phyloP scores from a whole-genome alignment of 352 stramenopile genomes.

The Globisporangium carolinianum region DNA sequence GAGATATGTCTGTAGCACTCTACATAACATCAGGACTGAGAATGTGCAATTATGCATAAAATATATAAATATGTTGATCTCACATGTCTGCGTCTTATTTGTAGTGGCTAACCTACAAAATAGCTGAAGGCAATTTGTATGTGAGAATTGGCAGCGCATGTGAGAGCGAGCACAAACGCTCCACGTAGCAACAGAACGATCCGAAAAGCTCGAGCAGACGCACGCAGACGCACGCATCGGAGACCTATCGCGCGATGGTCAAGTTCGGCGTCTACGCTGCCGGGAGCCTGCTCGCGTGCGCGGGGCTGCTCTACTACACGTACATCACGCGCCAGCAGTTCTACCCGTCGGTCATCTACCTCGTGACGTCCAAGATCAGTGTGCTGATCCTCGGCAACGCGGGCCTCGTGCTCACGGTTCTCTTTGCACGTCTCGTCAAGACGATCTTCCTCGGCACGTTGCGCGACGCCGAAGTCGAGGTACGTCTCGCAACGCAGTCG shows the following conservation, averaged over 20 bases:
- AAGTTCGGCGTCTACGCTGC: conserved; percentile 88
- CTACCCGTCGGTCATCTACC: conserved; percentile 96
- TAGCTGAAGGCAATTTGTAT: too few species aligned
- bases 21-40: too few species aligned
- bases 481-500: conserved; percentile 12
- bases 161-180: too few species aligned
- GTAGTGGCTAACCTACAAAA: too few species aligned
- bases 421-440: conserved; percentile 68
- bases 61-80: too few species aligned
- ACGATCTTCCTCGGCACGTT: conserved; percentile 83
- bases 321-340: conserved; percentile 94
- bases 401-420: conserved; percentile 86
- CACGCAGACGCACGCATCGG: too few species aligned
- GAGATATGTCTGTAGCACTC: too few species aligned
- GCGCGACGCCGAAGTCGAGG: conserved; percentile 80
- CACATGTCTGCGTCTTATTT: too few species aligned
- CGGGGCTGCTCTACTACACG: conserved; percentile 88
- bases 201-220: too few species aligned
- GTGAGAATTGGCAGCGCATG: too few species aligned
- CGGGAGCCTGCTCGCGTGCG: conserved; percentile 76
- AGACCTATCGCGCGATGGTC: conserved; percentile 21
- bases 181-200: too few species aligned
- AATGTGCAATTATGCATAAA: too few species aligned
- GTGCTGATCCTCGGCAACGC: conserved; percentile 95
- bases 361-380: conserved; percentile 95